Evolutionary conservation across 306 rosid genomes (phyloP).

Genomic region (Gynostemma pentaphyllum): DNA sequence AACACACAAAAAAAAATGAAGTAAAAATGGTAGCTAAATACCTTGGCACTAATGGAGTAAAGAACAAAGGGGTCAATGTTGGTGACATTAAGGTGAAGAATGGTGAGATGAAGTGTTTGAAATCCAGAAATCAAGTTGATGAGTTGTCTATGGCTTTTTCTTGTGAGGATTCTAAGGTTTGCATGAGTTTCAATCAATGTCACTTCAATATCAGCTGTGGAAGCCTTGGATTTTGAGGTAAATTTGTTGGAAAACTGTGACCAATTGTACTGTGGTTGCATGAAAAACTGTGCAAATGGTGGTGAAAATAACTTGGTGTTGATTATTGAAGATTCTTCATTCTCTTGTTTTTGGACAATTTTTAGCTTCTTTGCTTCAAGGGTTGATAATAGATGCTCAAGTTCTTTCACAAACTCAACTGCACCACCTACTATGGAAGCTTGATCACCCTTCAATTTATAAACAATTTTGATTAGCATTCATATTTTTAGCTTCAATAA

Average conservation of each 20-base stretch:
- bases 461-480: no score
- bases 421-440: slow-evolving; percentile 98
- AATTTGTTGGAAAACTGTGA: slow-evolving; percentile 50
- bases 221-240: slow-evolving; percentile 43
- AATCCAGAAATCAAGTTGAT: slow-evolving; percentile 55
- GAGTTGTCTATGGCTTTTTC: slow-evolving; percentile 39
- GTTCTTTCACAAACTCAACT: slow-evolving; percentile 77
- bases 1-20: no score
- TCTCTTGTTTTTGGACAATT: slow-evolving; percentile 18
- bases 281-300: slow-evolving; percentile 54
- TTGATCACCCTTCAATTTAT: slow-evolving; percentile 64
- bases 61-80: slow-evolving; percentile 50
- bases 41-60: slow-evolving; percentile 85
- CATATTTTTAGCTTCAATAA: no score
- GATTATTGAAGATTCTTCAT: slow-evolving; percentile 11
- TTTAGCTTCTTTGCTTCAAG: slow-evolving; percentile 72
- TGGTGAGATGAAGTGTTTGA: slow-evolving; percentile 49
- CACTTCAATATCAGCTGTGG: slow-evolving; percentile 82
- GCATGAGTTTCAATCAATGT: slow-evolving; percentile 88
- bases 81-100: slow-evolving; percentile 80
- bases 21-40: slow-evolving; percentile 15
- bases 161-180: slow-evolving; percentile 55
- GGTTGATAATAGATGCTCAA: slow-evolving; percentile 58
- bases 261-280: slow-evolving; percentile 50
- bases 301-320: slow-evolving; percentile 16